A percentile compares a stretch with the other conserved stretches of the same genome.
Conservation (phyloP, 495 filamentous ascomycete species). For the Trichoderma parareesei region DNA sequence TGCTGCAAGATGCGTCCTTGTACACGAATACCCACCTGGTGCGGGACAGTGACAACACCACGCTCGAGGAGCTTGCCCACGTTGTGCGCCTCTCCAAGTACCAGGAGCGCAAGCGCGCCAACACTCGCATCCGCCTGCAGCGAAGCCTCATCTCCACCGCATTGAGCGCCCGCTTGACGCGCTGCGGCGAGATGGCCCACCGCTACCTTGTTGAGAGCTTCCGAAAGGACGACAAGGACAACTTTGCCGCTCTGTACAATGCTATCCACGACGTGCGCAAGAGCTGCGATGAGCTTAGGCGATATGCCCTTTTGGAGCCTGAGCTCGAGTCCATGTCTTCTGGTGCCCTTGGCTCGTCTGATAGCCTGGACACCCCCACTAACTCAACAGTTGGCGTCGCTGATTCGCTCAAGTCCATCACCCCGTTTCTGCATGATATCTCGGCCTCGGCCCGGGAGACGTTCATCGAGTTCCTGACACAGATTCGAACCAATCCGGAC, state of each 20-base stretch:
- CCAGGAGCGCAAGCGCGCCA: constrained; percentile 62
- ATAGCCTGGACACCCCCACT: constrained; percentile 34
- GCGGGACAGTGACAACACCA: constrained; percentile 46
- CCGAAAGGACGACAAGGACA: constrained; percentile 80
- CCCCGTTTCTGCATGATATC: constrained; percentile 73
- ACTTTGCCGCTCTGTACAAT: constrained; percentile 80
- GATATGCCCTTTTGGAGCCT: constrained; percentile 60
- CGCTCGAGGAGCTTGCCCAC: constrained; percentile 63
- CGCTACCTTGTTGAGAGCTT: constrained; percentile 81
- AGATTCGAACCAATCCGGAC: constrained; percentile 75
- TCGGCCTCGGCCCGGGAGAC: constrained; percentile 65
- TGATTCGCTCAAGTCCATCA: constrained; percentile 33
- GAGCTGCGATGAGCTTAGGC: constrained; percentile 65
- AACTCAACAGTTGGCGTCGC: constrained; percentile 20
- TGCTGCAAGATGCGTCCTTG: constrained; percentile 42
- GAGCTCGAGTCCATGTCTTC: constrained; percentile 50
- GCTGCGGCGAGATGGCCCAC: constrained; percentile 69
- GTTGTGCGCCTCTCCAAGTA: constrained; percentile 62
- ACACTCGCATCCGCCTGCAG: constrained; percentile 58
- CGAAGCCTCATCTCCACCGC: constrained; percentile 63
- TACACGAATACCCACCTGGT: constrained; percentile 42
- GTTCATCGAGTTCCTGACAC: constrained; percentile 69
- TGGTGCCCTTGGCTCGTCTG: constrained; percentile 33
- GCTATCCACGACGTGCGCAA: constrained; percentile 81
- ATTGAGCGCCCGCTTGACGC: constrained; percentile 69